phyloP scores from a whole-genome alignment of 352 stramenopile genomes.

The Phytopythium ostracodes region DNA sequence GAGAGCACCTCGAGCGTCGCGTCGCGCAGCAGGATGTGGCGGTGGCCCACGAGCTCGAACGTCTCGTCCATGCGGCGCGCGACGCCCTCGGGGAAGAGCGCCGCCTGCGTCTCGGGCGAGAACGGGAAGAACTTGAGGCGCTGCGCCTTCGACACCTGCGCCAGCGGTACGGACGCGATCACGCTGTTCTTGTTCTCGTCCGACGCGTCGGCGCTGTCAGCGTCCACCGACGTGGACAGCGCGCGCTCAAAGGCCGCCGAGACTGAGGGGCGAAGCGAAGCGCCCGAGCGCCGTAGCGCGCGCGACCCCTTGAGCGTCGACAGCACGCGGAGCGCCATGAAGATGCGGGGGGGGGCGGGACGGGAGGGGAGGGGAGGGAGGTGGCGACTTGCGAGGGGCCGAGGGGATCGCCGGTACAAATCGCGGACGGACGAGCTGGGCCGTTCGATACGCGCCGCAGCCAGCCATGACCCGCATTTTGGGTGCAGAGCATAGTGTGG shows the following conservation, averaged over 20 bases:
- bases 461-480: not conserved
- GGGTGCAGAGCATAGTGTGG: not conserved
- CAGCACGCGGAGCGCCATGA: conserved; percentile 56
- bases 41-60: conserved; percentile 80
- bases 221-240: conserved; percentile 24
- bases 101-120: conserved; percentile 67
- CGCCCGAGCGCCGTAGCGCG: conserved; percentile 19
- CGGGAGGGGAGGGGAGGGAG: not conserved
- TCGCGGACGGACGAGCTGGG: not conserved
- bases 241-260: conserved; percentile 11
- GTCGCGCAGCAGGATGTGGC: conserved; percentile 84
- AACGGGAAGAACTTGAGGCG: conserved; percentile 80
- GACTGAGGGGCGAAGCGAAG: conserved; percentile 14
- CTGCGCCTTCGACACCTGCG: conserved; percentile 53
- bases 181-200: conserved; percentile 19
- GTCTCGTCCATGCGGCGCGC: conserved; percentile 66
- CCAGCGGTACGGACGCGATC: conserved; percentile 40
- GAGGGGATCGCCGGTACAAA: not conserved
- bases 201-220: not conserved
- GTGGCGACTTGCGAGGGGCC: not conserved
- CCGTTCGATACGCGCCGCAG: not conserved
- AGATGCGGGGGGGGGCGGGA: not conserved
- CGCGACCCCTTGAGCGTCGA: conserved; percentile 22
- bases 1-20: conserved; percentile 70
- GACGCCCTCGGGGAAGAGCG: conserved; percentile 72